Conservation (phyloP, 495 filamentous ascomycete genomes). For the Durotheca rogersii region DNA sequence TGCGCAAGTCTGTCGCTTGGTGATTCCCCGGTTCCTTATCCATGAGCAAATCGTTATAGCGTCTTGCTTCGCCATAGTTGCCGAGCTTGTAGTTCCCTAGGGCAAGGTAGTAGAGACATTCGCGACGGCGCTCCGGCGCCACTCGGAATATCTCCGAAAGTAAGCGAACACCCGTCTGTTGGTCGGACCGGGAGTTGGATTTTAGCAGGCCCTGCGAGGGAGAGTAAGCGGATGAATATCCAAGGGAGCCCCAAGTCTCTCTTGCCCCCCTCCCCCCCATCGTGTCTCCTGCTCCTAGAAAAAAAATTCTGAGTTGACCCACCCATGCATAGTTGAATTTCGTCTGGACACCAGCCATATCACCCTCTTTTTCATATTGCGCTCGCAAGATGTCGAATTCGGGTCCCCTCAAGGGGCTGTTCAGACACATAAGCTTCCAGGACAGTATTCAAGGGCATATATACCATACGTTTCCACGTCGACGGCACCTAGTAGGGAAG, state of each 20-base stretch:
- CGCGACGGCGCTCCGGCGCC: slow-evolving; percentile 84
- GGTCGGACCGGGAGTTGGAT: slow-evolving; percentile 75
- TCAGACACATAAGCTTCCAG: slow-evolving; percentile 9
- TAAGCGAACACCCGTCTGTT: slow-evolving; percentile 92
- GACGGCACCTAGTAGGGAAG: slow-evolving; percentile 71
- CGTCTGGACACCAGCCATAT: slow-evolving; percentile 94
- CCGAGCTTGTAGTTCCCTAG: slow-evolving; percentile 97
- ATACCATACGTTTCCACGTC: slow-evolving; percentile 87
- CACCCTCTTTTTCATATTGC: slow-evolving; percentile 95
- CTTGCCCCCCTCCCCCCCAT: too few relatives aligned
- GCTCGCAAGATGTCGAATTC: slow-evolving; percentile 88
- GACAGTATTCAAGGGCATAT: not conserved
- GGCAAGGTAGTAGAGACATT: slow-evolving; percentile 97
- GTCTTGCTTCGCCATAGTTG: slow-evolving; percentile 89
- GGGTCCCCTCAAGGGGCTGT: slow-evolving; percentile 79
- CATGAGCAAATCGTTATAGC: slow-evolving; percentile 89
- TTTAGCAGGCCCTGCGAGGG: slow-evolving; percentile 82
- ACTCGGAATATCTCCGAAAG: slow-evolving; percentile 96
- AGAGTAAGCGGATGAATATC: slow-evolving; percentile 8
- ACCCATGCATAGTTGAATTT: slow-evolving; percentile 99
- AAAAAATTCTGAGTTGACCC: slow-evolving; percentile 26
- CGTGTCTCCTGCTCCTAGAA: too few relatives aligned
- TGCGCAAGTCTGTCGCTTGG: slow-evolving; percentile 80
- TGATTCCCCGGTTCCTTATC: slow-evolving; percentile 87
- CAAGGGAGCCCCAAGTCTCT: not conserved